These are phyloP conservation scores for Hericium alpestre DNA, from an alignment of 768 basidiomycete species.

Conservation along the genomic window DNA sequence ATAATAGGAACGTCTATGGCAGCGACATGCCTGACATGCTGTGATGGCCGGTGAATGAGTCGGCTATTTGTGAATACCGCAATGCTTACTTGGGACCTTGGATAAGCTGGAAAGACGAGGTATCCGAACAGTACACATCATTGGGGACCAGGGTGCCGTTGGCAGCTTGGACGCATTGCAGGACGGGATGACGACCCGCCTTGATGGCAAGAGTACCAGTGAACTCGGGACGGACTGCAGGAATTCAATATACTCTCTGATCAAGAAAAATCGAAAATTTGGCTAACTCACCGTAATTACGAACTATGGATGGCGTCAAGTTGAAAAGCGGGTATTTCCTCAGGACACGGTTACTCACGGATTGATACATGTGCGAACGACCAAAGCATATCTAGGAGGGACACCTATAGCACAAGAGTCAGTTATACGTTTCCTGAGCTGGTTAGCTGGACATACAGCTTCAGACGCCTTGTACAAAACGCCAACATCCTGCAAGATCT, in stretches of 20 bases:
- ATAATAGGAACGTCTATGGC: background rate
- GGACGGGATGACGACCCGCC: conserved; percentile 77
- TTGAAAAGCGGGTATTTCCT: no score
- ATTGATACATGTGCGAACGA: conserved; percentile 79
- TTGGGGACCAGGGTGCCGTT: conserved; percentile 67
- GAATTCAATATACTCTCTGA: background rate
- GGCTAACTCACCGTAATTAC: conserved; percentile 33
- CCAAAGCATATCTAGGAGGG: conserved; percentile 83
- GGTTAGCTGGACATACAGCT: conserved; percentile 41
- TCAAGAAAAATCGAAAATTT: background rate
- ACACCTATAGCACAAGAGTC: conserved; percentile 40
- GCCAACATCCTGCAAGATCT: conserved; percentile 63
- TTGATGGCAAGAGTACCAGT: conserved; percentile 86
- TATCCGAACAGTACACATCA: conserved; percentile 80
- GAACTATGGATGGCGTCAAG: conserved; percentile 22
- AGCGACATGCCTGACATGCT: conserved; percentile 50
- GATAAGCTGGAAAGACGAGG: conserved; percentile 82
- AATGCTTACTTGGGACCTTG: conserved; percentile 75
- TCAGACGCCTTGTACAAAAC: conserved; percentile 86
- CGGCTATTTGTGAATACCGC: no score
- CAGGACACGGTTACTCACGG: conserved; percentile 33
- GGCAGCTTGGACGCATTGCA: conserved; percentile 61
- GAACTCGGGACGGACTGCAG: conserved; percentile 78
- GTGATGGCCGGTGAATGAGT: background rate
- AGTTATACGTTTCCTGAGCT: background rate